These are phyloP conservation scores for Yamadazyma phyllophila DNA, from an alignment of 805 yeast species.

Conservation along the genomic window DNA sequence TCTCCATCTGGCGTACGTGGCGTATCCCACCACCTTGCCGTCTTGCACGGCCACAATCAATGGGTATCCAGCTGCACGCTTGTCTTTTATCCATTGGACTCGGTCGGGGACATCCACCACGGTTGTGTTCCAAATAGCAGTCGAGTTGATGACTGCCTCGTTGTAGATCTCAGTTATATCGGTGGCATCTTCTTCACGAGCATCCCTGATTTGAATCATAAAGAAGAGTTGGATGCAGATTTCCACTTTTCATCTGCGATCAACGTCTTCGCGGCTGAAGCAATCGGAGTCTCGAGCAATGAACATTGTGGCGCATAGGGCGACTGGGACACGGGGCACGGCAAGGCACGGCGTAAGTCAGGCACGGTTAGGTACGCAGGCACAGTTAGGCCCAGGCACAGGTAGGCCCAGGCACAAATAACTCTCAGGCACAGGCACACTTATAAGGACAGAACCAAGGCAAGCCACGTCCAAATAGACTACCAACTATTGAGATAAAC, in stretches of 20 bases:
- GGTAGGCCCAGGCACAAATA: too few species aligned
- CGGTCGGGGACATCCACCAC: slow-evolving; percentile 1
- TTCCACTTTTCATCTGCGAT: not conserved
- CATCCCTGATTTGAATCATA: slow-evolving; percentile 1
- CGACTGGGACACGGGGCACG: too few species aligned
- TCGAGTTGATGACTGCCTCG: slow-evolving; percentile 5
- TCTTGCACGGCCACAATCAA: slow-evolving; percentile 3
- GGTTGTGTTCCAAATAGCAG: slow-evolving; percentile 3
- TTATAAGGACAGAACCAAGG: too few species aligned
- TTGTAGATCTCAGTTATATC: slow-evolving; percentile 5
- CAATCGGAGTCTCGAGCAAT: too few species aligned
- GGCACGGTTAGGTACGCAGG: too few species aligned
- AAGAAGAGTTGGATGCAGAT: not conserved
- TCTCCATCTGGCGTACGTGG: slow-evolving; percentile 6
- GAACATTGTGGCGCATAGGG: too few species aligned
- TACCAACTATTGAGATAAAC: too few species aligned
- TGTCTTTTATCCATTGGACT: not conserved
- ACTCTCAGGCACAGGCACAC: too few species aligned
- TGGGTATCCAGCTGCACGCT: not conserved
- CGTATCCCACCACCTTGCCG: slow-evolving; percentile 3
- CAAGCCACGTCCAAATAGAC: too few species aligned
- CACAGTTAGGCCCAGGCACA: too few species aligned
- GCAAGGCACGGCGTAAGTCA: too few species aligned
- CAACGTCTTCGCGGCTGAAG: not conserved
- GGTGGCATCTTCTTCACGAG: slow-evolving; percentile 1